Evolutionary conservation across 208 protist genomes (phyloP), one percentile per base, ranked within the genome.

Genomic region (Leishmania arabica): DNA sequence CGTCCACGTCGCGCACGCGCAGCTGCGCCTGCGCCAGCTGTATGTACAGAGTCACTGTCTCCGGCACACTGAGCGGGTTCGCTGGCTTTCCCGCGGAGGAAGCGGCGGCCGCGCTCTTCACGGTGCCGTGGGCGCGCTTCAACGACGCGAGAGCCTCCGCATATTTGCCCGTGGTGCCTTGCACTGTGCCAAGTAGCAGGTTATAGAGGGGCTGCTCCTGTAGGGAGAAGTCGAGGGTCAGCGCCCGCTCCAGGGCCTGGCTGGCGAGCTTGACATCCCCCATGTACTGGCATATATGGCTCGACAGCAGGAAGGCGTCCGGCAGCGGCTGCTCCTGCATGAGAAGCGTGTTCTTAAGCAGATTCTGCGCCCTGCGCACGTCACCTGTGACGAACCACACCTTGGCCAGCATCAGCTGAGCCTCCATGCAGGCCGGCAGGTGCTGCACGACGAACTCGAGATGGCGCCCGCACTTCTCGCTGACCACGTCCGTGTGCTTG

Each of bases 161-260:
- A 3, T 85, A 54, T 75, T 98, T 90, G 69, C 93, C 90, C 51
- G 90, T 86, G 79, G 88, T 90, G 56, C 84, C 80, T 74, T 95
- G 85, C 56, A 98, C 88, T 42, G 91, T 92, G 56, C 96, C 98
- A 60, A 93, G 92, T 19, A 99, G 81, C 21, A 99, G 80, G 80
- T 98, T 96, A 84, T 98, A 99, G 8, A 93, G 81, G 15, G 97
- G 93, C 80, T 93, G 90, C 79, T 99, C 95, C 75, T 97, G 95
- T 34, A 99, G 81, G 49, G 95, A 89, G 88, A 99, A 99, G 83
- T 99, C 94, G 47, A 98, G 86, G 15, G 92, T 97, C 49, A 99
- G 87, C 19, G 96, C 98, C 83, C 97, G 92, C 79, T 99, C 95
- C 11, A 99, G 91, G 11, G 95, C 90, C 42, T 94, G 88, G 51